phyloP scores from a whole-genome alignment of 2,329 filamentous ascomycete genomes.

The Alternaria metachromatica region DNA sequence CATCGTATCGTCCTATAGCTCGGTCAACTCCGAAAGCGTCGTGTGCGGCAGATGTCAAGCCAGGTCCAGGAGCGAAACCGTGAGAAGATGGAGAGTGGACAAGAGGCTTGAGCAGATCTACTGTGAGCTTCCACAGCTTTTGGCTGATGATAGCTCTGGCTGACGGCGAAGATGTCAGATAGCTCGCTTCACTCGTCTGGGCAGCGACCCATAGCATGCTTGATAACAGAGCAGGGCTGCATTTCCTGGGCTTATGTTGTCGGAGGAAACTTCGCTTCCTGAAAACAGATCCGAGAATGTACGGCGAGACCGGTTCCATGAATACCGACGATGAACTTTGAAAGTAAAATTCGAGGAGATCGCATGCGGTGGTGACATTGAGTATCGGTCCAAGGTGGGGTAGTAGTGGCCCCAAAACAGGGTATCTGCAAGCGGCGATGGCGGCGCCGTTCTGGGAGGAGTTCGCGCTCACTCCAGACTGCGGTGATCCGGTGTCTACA shows the following conservation, averaged over 20 bases:
- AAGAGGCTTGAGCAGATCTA: constrained; percentile 83
- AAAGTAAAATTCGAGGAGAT: constrained; percentile 89
- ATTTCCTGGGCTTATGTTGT: constrained; percentile 78
- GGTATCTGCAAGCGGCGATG: constrained; percentile 65
- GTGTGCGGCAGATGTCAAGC: constrained; percentile 76
- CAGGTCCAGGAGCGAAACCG: constrained; percentile 58
- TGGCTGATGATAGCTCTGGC: constrained; percentile 85
- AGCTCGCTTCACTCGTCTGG: constrained; percentile 87
- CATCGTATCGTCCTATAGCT: constrained; percentile 60
- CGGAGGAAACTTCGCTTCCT: constrained; percentile 87
- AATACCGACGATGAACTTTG: constrained; percentile 85
- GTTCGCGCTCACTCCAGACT: constrained; percentile 42
- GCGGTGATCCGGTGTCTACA: constrained; percentile 45
- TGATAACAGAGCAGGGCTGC: constrained; percentile 83
- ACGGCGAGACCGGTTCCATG: constrained; percentile 87
- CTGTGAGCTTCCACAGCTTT: constrained; percentile 83
- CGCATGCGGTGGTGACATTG: constrained; percentile 80
- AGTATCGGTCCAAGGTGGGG: constrained; percentile 82
- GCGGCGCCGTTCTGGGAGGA: constrained; percentile 41
- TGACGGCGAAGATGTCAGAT: constrained; percentile 80
- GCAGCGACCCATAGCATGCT: constrained; percentile 97
- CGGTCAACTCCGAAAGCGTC: constrained; percentile 77
- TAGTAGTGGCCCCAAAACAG: constrained; percentile 81
- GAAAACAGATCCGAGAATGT: constrained; percentile 87
- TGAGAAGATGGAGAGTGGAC: constrained; percentile 74